Percentiles rank a stretch among this genome's conserved stretches.
Evolutionary conservation across 768 basidiomycete genomes (phyloP).

Genomic region (Pleurotus pulmonarius): DNA sequence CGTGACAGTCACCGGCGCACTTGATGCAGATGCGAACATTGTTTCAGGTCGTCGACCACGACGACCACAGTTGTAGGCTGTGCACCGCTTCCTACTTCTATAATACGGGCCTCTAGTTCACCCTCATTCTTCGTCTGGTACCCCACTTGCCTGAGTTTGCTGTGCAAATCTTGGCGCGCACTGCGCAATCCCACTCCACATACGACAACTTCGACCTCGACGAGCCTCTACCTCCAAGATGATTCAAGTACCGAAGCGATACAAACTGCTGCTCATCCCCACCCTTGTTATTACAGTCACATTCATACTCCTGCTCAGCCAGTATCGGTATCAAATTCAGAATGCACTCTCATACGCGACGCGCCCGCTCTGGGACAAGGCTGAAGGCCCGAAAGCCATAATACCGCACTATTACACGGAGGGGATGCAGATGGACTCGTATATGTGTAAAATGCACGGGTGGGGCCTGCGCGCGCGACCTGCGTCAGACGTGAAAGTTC

Average conservation of each 20-base stretch:
- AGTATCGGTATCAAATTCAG: slow-evolving; percentile 46
- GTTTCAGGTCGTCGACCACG: slow-evolving; percentile 1
- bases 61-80: slow-evolving; percentile 7
- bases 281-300: slow-evolving; percentile 24
- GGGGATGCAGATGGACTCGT: slow-evolving; percentile 37
- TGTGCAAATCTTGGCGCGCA: slow-evolving; percentile 1
- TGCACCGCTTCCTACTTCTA: not conserved
- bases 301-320: slow-evolving; percentile 31
- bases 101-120: not conserved
- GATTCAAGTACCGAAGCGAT: slow-evolving; percentile 5
- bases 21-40: not conserved
- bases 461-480: slow-evolving; percentile 37
- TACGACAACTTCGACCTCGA: not conserved
- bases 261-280: slow-evolving; percentile 28
- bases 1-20: not conserved
- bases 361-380: slow-evolving; percentile 56
- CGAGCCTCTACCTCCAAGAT: not conserved
- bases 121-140: slow-evolving; percentile 2
- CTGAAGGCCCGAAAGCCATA: slow-evolving; percentile 42
- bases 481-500: slow-evolving; percentile 25
- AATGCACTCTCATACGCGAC: slow-evolving; percentile 54
- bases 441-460: slow-evolving; percentile 50
- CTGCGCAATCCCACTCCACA: too few relatives aligned
- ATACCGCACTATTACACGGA: slow-evolving; percentile 57
- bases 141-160: slow-evolving; percentile 2